Evolutionary conservation across 1,284 basidiomycete genomes (phyloP), one percentile per base, ranked within the genome.

Genomic region (Singerocomus inundabilis): DNA sequence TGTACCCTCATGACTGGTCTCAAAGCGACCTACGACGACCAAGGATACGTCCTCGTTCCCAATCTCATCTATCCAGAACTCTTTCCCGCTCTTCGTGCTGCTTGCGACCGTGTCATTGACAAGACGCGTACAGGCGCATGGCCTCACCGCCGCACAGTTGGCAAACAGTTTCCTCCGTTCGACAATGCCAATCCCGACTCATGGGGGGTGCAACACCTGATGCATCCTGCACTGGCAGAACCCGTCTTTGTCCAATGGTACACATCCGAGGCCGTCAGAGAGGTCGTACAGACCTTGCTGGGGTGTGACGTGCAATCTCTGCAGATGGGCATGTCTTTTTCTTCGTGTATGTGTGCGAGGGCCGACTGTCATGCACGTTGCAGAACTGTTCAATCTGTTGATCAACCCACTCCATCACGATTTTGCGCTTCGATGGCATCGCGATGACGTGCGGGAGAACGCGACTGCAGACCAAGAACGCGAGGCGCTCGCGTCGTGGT

Each of bases 161-260:
- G 91, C 12, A 85, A 85, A 54, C 88, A 90, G 62, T 93, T 92
- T 57, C 90, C 91, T 1, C 90, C 90, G 0, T 92, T 77, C 61
- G 56, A 57, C 34, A 37, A 78, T 29, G 74, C 74, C 31, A 68
- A 77, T 43, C 75, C 77, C 1, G 88, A 91, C 65, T 81, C 81
- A 4, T 92, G 90, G 88, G 88, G 88, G 2, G 82, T 89, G 8
- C 88, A 90, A 59, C 86, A 90, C 60, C 65, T 88, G 40, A 89
- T 91, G 88, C 86, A 91, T 59, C 88, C 85, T 1, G 82, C 78
- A 35, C 74, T 91, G 1, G 71, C 68, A 0, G 80, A 88, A 59
- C 72, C 76, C 0, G 73, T 64, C 3, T 90, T 90, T 51, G 77
- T 76, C 21, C 67, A 71, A 51, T 90, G 85, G 84, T 91, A 91